Evolutionary conservation across 2,329 filamentous ascomycete genomes (phyloP).

Genomic region (Helminthosporium solani): DNA sequence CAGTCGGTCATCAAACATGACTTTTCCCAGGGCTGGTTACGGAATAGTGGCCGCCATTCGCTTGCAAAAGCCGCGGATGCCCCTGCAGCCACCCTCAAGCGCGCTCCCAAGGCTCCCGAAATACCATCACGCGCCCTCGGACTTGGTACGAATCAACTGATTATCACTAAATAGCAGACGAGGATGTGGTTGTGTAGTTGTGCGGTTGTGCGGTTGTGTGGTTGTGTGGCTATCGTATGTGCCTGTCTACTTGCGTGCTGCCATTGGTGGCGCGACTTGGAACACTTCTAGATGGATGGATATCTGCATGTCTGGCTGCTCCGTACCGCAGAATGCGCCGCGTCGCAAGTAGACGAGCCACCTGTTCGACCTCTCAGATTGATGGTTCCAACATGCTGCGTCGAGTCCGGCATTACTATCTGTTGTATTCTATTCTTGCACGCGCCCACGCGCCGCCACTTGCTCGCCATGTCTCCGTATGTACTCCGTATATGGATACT

Average conservation of each 20-base stretch:
- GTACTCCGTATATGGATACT: slow-evolving; percentile 7
- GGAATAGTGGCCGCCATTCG: slow-evolving; percentile 1
- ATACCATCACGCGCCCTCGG: slow-evolving; percentile 37
- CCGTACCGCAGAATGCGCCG: slow-evolving; percentile 16
- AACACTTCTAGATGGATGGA: slow-evolving; percentile 9
- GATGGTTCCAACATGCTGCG: slow-evolving; percentile 33
- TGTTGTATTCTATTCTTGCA: background rate
- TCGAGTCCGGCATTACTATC: slow-evolving; percentile 27
- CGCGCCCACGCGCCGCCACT: slow-evolving; percentile 15
- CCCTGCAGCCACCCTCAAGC: slow-evolving; percentile 17
- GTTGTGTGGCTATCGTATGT: too few relatives aligned
- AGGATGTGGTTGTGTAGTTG: too few relatives aligned
- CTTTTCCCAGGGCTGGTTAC: slow-evolving; percentile 7
- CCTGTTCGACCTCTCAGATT: background rate
- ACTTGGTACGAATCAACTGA: too few relatives aligned
- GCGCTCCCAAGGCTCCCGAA: slow-evolving; percentile 11
- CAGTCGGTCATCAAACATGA: slow-evolving; percentile 19
- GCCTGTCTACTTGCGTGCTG: too few relatives aligned
- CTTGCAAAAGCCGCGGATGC: slow-evolving; percentile 1
- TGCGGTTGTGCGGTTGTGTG: too few relatives aligned
- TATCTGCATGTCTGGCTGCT: too few relatives aligned
- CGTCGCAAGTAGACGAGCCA: slow-evolving; percentile 27
- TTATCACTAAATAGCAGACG: too few relatives aligned
- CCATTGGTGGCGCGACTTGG: slow-evolving; percentile 3
- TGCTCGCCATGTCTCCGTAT: background rate